A percentile compares a stretch with the other conserved stretches of the same genome.
Conservation (phyloP, 169 alveolate genomes). For the Plasmodium billcollinsi region DNA sequence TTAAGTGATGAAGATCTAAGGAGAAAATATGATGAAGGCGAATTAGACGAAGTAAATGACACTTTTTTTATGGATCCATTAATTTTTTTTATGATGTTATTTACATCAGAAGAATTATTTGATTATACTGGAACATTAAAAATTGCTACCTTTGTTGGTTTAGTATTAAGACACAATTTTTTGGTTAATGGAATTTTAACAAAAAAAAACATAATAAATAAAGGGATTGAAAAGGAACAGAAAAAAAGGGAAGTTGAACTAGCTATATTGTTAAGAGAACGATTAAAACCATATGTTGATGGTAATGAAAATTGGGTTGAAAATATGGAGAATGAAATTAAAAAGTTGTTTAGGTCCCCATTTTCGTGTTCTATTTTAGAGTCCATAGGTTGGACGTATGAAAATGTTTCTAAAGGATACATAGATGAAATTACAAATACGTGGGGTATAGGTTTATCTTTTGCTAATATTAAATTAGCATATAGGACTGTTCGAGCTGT, state of each 20-base stretch:
- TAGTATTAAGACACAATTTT: not conserved
- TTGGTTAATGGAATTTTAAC: conserved; percentile 28
- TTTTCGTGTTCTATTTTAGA: conserved; percentile 80
- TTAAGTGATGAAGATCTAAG: too few species aligned
- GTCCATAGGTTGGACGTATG: conserved; percentile 87
- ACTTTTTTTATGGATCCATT: conserved; percentile 77
- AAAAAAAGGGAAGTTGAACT: conserved; percentile 77
- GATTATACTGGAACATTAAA: conserved; percentile 82
- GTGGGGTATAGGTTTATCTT: too few species aligned
- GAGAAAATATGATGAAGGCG: too few species aligned
- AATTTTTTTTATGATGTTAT: conserved; percentile 80
- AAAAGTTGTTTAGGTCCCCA: conserved; percentile 33
- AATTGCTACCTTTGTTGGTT: conserved; percentile 55
- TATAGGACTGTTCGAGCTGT: too few species aligned
- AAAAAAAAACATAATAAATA: not conserved
- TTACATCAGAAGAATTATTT: conserved; percentile 80
- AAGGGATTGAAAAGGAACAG: conserved; percentile 77
- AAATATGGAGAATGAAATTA: conserved; percentile 51
- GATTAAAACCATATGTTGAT: conserved; percentile 57
- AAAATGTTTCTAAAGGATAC: conserved; percentile 68
- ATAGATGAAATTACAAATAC: too few species aligned
- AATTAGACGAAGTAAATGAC: conserved; percentile 37
- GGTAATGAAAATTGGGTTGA: conserved; percentile 37
- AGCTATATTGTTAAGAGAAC: conserved; percentile 77
- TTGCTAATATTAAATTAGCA: too few species aligned